Percentiles rank a stretch among this genome's conserved stretches.
Conservation (phyloP, 2,329 filamentous ascomycete species). For the Nothophoma quercina region DNA sequence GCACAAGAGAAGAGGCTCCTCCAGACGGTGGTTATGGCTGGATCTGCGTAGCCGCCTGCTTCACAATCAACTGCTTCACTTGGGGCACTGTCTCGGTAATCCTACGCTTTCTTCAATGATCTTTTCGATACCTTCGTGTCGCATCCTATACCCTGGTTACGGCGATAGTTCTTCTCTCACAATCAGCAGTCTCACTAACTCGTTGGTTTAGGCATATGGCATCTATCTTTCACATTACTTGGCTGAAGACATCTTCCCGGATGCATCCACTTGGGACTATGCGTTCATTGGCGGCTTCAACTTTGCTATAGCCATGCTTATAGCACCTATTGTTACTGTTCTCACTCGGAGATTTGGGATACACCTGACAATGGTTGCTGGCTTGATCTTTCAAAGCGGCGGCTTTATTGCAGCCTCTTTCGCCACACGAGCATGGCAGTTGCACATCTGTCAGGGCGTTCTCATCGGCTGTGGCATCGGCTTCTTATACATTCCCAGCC, state of each 20-base stretch:
- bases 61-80: slow-evolving; percentile 23
- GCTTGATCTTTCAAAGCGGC: slow-evolving; percentile 42
- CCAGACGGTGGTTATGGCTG: slow-evolving; percentile 30
- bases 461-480: slow-evolving; percentile 52
- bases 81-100: slow-evolving; percentile 31
- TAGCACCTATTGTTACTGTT: slow-evolving; percentile 45
- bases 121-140: neutral
- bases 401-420: slow-evolving; percentile 51
- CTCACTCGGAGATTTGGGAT: slow-evolving; percentile 36
- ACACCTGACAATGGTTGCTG: slow-evolving; percentile 39
- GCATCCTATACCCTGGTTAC: neutral
- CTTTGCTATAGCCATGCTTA: slow-evolving; percentile 46
- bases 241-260: slow-evolving; percentile 42
- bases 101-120: neutral
- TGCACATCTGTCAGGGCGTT: slow-evolving; percentile 53
- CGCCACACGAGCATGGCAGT: slow-evolving; percentile 48
- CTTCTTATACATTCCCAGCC: slow-evolving; percentile 50
- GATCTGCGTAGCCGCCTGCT: slow-evolving; percentile 22
- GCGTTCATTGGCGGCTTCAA: slow-evolving; percentile 52
- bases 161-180: neutral
- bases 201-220: slow-evolving; percentile 41
- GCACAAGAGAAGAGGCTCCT: slow-evolving; percentile 7
- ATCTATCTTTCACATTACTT: slow-evolving; percentile 56
- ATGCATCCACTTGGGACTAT: slow-evolving; percentile 48
- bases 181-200: slow-evolving; percentile 5